Evolutionary conservation across 2,329 filamentous ascomycete species (phyloP).

Genomic region (Trichoderma atrobrunneum): DNA sequence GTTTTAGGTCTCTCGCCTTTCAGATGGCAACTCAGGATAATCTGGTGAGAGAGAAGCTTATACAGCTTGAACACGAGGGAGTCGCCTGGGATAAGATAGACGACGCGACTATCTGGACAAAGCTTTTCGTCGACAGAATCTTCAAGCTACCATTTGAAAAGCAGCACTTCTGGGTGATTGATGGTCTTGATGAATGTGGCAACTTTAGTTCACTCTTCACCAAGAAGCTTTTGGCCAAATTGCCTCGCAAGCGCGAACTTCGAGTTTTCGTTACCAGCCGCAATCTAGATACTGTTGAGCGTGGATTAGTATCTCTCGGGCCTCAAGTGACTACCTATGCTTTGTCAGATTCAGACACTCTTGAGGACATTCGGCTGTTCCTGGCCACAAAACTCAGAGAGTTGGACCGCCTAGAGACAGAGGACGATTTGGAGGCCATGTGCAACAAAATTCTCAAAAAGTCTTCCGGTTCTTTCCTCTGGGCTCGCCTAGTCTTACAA

Average conservation of each 20-base stretch:
- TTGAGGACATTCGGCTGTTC: background rate
- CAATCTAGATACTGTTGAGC: background rate
- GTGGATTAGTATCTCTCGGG: background rate
- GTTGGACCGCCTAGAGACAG: background rate
- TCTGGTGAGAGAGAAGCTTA: background rate
- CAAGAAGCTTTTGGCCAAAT: background rate
- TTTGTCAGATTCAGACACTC: background rate
- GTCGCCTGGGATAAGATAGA: background rate
- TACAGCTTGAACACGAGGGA: background rate
- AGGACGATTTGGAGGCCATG: background rate
- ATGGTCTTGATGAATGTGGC: background rate
- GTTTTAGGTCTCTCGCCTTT: background rate
- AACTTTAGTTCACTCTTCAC: background rate
- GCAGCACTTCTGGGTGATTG: slow-evolving; percentile 7
- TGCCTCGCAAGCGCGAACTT: background rate
- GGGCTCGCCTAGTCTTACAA: slow-evolving; percentile 11
- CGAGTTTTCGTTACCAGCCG: slow-evolving; percentile 11
- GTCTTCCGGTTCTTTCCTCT: slow-evolving; percentile 12
- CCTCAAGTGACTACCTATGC: background rate
- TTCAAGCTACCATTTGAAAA: background rate
- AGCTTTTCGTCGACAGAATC: slow-evolving; percentile 13
- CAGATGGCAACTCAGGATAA: slow-evolving; percentile 5
- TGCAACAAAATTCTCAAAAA: slow-evolving; percentile 6
- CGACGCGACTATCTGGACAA: slow-evolving; percentile 1
- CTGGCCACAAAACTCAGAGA: background rate